phyloP scores from a whole-genome alignment of 441 rosid genomes.

The Macaranga tanarius region DNA sequence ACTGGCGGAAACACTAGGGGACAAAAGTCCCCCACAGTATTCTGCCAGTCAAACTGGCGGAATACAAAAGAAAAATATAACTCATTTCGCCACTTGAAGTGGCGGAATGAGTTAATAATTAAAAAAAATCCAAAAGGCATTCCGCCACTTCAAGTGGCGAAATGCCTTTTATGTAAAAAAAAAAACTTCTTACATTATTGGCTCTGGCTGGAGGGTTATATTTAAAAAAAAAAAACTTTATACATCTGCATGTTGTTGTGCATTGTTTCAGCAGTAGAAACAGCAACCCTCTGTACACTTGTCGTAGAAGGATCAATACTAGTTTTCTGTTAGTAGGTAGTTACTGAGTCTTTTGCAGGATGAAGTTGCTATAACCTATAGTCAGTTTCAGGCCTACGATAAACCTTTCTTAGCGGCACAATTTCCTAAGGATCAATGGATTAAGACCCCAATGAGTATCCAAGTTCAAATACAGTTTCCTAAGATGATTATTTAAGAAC shows the following conservation, averaged over 20 bases:
- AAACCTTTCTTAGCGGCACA: slow-evolving; percentile 87
- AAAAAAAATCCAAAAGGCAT: too few species aligned
- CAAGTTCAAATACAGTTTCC: background rate
- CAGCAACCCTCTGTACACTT: slow-evolving; percentile 19
- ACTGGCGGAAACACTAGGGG: too few species aligned
- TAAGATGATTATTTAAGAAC: background rate
- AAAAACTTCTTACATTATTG: too few species aligned
- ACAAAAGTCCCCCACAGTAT: too few species aligned
- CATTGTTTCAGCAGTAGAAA: slow-evolving; percentile 28
- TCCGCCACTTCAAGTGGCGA: too few species aligned
- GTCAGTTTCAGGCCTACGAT: slow-evolving; percentile 96
- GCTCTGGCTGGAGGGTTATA: too few species aligned
- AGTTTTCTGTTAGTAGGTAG: slow-evolving; percentile 47
- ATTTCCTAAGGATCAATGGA: slow-evolving; percentile 60
- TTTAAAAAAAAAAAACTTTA: too few species aligned
- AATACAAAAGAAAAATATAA: too few species aligned
- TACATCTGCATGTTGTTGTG: slow-evolving; percentile 33
- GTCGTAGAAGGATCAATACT: slow-evolving; percentile 31
- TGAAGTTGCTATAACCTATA: slow-evolving; percentile 93
- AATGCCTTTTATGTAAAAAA: too few species aligned
- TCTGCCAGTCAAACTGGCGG: too few species aligned
- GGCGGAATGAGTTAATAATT: too few species aligned
- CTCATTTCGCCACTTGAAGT: too few species aligned
- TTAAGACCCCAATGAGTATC: background rate
- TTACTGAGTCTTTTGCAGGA: slow-evolving; percentile 44